These are phyloP conservation scores for Aspergillus panamensis DNA, from an alignment of 495 filamentous ascomycete species.

Conservation along the genomic window DNA sequence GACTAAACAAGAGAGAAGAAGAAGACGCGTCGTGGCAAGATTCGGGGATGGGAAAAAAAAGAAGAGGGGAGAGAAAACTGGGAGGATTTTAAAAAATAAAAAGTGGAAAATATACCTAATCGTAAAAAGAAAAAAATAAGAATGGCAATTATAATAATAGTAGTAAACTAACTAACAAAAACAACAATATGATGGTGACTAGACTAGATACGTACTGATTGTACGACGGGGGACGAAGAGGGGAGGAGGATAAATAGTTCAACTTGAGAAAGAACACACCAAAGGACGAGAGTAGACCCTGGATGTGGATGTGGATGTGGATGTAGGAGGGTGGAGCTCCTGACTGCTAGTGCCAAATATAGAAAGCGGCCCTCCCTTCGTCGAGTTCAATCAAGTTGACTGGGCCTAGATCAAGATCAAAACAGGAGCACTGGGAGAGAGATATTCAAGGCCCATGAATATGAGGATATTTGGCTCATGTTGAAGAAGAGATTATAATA, in stretches of 20 bases:
- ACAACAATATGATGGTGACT: no score
- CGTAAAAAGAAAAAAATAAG: constrained; percentile 2
- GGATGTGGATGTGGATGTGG: not conserved
- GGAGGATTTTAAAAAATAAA: not conserved
- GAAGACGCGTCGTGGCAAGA: not conserved
- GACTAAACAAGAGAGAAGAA: constrained; percentile 1
- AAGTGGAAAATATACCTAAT: constrained; percentile 3
- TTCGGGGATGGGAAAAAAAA: constrained; percentile 1
- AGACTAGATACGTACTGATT: not conserved
- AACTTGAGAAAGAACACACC: not conserved
- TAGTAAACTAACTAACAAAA: not conserved
- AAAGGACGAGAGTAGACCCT: constrained; percentile 2
- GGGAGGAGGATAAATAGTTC: constrained; percentile 1
- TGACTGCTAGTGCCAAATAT: constrained; percentile 6
- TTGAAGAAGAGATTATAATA: no score
- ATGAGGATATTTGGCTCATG: no score
- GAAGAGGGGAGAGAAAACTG: not conserved
- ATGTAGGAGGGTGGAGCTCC: constrained; percentile 8
- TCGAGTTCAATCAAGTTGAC: no score
- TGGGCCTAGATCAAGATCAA: no score
- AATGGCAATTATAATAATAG: constrained; percentile 1
- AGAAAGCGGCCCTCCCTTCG: constrained; percentile 2
- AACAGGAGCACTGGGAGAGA: no score
- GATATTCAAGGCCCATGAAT: no score
- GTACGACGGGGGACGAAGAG: not conserved